A percentile compares a stretch with the other conserved stretches of the same genome.
These are phyloP conservation scores for Tulasnella sp. DNA, from an alignment of 768 basidiomycete species.

Conservation along the genomic window DNA sequence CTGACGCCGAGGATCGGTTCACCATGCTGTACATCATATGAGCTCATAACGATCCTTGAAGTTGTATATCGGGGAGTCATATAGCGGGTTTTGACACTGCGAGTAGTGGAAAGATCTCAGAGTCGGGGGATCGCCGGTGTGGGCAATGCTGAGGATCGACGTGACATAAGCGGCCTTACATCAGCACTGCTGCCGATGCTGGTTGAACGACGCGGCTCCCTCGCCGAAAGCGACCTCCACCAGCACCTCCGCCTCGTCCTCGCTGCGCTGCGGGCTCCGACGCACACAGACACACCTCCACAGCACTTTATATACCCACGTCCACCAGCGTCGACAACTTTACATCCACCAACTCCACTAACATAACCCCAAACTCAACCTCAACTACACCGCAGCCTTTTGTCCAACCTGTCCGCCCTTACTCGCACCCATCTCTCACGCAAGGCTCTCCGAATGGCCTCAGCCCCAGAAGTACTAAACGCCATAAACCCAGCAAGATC, in stretches of 20 bases:
- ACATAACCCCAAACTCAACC: background rate
- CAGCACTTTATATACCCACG: background rate
- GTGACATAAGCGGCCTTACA: background rate
- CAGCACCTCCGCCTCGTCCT: background rate
- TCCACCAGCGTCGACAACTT: background rate
- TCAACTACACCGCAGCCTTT: background rate
- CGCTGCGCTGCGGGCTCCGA: background rate
- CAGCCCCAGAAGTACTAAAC: constrained; percentile 4
- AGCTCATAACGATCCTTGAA: too few relatives aligned
- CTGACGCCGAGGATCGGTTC: too few relatives aligned
- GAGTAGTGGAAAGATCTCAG: background rate
- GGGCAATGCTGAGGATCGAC: background rate
- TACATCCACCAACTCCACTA: background rate
- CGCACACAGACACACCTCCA: background rate
- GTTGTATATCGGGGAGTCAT: too few relatives aligned
- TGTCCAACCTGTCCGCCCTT: background rate
- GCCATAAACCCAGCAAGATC: constrained; percentile 7
- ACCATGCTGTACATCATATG: too few relatives aligned
- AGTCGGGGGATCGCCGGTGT: background rate
- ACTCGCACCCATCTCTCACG: background rate
- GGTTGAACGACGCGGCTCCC: background rate
- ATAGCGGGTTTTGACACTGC: too few relatives aligned
- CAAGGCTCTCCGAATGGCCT: constrained; percentile 6
- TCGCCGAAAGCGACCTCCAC: background rate
- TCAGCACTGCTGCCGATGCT: background rate